Evolutionary conservation across 23 red algal species (phyloP), one percentile per base, ranked within the genome.

Genomic region (Chondrus crispus): DNA sequence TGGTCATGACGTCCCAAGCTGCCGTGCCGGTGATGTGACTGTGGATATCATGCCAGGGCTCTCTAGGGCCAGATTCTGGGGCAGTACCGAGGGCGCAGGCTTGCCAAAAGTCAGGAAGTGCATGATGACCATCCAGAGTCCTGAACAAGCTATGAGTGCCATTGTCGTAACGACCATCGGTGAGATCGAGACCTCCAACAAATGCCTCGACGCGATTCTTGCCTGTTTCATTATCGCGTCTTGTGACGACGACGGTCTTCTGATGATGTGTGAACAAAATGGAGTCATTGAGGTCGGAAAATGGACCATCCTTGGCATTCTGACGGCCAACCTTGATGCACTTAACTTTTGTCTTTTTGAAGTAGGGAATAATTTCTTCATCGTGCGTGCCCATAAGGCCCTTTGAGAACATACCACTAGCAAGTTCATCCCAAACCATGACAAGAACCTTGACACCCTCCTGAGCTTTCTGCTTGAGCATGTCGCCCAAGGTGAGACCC

Each of bases 261-360:
- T 96, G 94, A 54, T 96, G 94, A 68, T 96, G 94, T 7, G 94
- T 96, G 66, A 85, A 96, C 88, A 96, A 74, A 32, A 84, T 60
- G 11, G 57, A 60, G 41, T 74, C 60, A 45, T 84, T 88, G 14
- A 96, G 40, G 50, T 92, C 88, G 39, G 92, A 60, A 41, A 94
- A 55, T 22, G 92, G 92, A 10, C 92, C 92, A 19, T 94, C 82
- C 54, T 87, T 88, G 8, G 82, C 70, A 51, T 94, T 94, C 51
- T 86, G 74, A 1, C 92, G 68, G n/a, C 81, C 72, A 6, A 88
- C 92, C 73, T 94, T 94, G 73, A 94, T 88, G 60, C 63, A 71
- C 60, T 92, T 68, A 54, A 94, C 91, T 42, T 85, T 81, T 18
- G 82, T 38, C 24, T 86, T 78, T 3, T 54, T 51, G 71, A 94